Percentiles rank a stretch among this genome's conserved stretches.
These are phyloP conservation scores for Zalaria obscura DNA, from an alignment of 2,329 filamentous ascomycete species.

Conservation along the genomic window DNA sequence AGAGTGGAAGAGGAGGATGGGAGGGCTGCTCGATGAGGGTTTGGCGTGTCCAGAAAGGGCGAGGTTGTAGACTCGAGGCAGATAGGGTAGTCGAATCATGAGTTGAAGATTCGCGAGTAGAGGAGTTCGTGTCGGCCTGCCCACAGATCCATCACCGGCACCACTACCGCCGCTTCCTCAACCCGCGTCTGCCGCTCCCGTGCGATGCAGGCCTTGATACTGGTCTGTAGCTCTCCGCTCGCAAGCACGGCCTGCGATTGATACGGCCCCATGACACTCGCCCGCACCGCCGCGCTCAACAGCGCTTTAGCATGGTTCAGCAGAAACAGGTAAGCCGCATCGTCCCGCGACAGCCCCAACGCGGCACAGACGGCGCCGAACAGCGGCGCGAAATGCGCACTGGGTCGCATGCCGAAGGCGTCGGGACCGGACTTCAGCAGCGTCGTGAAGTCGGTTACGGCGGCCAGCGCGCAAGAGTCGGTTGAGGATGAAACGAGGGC, in stretches of 20 bases:
- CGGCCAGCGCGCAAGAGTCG: neutral
- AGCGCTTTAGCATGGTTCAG: constrained; percentile 64
- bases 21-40: neutral
- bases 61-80: too few species aligned
- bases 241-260: constrained; percentile 64
- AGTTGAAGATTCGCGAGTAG: constrained; percentile 80
- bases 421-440: neutral
- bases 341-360: constrained; percentile 44
- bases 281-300: constrained; percentile 61
- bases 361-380: constrained; percentile 52
- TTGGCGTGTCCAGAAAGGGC: too few species aligned
- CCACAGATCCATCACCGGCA: constrained; percentile 72
- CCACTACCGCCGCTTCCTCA: constrained; percentile 58
- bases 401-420: constrained; percentile 3
- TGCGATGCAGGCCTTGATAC: constrained; percentile 44
- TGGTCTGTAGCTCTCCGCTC: constrained; percentile 39
- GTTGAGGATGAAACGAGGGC: constrained; percentile 10
- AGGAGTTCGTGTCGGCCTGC: constrained; percentile 68
- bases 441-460: neutral
- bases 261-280: constrained; percentile 67
- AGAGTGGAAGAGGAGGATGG: constrained; percentile 12
- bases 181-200: constrained; percentile 44
- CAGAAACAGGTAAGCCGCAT: constrained; percentile 62
- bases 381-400: constrained; percentile 55
- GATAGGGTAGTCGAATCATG: constrained; percentile 26